Conservation (phyloP, 1,284 basidiomycete genomes). For the Cryptococcus sp. region DNA sequence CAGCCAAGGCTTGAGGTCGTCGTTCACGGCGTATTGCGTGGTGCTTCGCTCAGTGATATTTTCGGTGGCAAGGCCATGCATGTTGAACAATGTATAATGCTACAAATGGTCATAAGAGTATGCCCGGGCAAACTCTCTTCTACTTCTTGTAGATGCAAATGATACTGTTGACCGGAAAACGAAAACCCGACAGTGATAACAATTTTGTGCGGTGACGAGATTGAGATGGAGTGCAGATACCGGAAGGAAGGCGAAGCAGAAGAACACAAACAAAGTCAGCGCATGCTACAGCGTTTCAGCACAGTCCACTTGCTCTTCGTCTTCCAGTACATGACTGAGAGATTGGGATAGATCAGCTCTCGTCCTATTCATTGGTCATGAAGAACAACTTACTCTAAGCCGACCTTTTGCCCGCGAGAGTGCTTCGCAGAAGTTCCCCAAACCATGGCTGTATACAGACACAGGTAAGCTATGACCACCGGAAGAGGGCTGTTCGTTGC, state of each 20-base stretch:
- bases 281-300: neutral
- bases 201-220: neutral
- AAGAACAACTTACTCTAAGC: slow-evolving; percentile 62
- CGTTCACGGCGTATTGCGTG: too few species aligned
- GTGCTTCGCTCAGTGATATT: too few species aligned
- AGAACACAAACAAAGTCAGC: neutral
- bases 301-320: slow-evolving; percentile 64
- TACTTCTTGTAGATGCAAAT: slow-evolving; percentile 51
- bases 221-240: neutral
- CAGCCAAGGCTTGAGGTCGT: too few species aligned
- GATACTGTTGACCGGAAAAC: slow-evolving; percentile 28
- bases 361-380: neutral
- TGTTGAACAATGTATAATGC: too few species aligned
- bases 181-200: neutral
- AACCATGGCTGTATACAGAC: slow-evolving; percentile 54
- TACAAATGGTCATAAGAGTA: too few species aligned
- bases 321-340: slow-evolving; percentile 70
- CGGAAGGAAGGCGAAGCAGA: neutral
- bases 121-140: too few species aligned
- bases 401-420: slow-evolving; percentile 92
- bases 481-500: slow-evolving; percentile 2
- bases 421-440: slow-evolving; percentile 78
- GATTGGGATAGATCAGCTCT: neutral
- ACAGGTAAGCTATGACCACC: neutral
- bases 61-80: too few species aligned